A percentile compares a stretch with the other conserved stretches of the same genome.
phyloP scores from a whole-genome alignment of 1,284 basidiomycete genomes.

The Trichosporon inkin region DNA sequence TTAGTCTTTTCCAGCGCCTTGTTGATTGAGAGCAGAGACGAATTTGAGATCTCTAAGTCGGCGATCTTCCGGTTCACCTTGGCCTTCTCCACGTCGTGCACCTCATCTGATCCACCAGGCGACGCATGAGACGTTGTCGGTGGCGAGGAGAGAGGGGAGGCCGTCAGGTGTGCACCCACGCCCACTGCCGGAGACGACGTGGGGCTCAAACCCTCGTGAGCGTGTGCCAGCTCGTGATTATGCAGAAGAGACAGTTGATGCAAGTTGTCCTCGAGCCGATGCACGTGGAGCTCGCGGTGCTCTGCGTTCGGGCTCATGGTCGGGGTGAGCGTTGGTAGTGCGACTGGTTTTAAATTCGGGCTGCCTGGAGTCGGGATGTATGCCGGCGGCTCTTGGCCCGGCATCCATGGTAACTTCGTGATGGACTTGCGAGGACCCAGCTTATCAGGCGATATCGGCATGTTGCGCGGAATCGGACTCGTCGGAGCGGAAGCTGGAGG shows the following conservation, averaged over 20 bases:
- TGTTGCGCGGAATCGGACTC: background rate
- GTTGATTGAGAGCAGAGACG: constrained; percentile 47
- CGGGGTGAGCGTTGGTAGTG: constrained; percentile 35
- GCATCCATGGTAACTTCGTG: constrained; percentile 24
- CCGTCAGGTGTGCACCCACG: background rate
- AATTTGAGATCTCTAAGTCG: constrained; percentile 48
- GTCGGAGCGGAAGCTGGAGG: constrained; percentile 22
- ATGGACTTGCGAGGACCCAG: background rate
- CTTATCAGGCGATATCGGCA: background rate
- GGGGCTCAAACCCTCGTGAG: background rate
- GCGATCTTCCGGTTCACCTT: constrained; percentile 47
- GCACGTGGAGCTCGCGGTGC: background rate
- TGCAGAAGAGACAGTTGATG: background rate
- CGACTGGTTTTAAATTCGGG: constrained; percentile 39
- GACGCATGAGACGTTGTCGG: background rate
- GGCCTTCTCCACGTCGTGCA: constrained; percentile 25
- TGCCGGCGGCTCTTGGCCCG: constrained; percentile 17
- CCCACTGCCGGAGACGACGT: background rate
- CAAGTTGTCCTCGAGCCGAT: background rate
- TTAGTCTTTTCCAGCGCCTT: constrained; percentile 44
- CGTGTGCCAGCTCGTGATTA: background rate
- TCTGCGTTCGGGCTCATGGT: constrained; percentile 7
- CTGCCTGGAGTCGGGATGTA: constrained; percentile 25
- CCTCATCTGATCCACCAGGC: constrained; percentile 10
- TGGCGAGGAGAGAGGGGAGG: background rate